These are phyloP conservation scores for Prunus campanulata DNA, from an alignment of 306 rosid genomes.

Conservation along the genomic window DNA sequence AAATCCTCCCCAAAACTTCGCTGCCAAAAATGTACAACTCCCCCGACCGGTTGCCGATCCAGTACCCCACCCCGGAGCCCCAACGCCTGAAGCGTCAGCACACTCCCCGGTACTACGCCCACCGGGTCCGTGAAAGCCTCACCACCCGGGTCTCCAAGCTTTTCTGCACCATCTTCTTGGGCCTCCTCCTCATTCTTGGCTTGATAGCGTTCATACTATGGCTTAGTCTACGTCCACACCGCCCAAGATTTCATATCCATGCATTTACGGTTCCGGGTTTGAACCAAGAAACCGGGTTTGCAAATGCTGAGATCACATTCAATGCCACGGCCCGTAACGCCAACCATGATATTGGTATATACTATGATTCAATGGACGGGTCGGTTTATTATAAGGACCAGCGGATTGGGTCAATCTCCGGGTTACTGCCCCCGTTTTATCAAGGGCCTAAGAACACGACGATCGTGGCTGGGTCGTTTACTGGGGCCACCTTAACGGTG, in stretches of 20 bases:
- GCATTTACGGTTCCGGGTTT: slow-evolving; percentile 57
- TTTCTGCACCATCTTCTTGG: slow-evolving; percentile 60
- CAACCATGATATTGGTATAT: slow-evolving; percentile 60
- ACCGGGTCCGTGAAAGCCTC: slow-evolving; percentile 79
- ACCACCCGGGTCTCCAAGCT: slow-evolving; percentile 64
- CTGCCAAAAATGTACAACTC: slow-evolving; percentile 30
- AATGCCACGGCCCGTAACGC: slow-evolving; percentile 64
- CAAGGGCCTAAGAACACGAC: slow-evolving; percentile 69
- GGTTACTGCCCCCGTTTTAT: slow-evolving; percentile 44
- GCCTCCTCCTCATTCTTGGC: slow-evolving; percentile 53
- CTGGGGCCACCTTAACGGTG: slow-evolving; percentile 48
- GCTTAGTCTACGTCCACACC: slow-evolving; percentile 88
- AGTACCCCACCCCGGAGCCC: slow-evolving; percentile 9
- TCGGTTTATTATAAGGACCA: slow-evolving; percentile 57
- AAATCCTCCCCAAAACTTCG: background rate
- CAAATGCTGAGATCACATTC: slow-evolving; percentile 45
- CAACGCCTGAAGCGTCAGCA: slow-evolving; percentile 54
- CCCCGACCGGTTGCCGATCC: slow-evolving; percentile 40
- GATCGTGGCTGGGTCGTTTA: slow-evolving; percentile 33
- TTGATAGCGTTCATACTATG: slow-evolving; percentile 62
- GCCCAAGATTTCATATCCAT: slow-evolving; percentile 72
- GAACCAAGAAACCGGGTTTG: slow-evolving; percentile 40
- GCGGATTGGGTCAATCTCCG: slow-evolving; percentile 46
- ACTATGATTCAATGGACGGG: slow-evolving; percentile 55
- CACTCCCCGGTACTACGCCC: slow-evolving; percentile 56